Evolutionary conservation across 495 filamentous ascomycete species (phyloP).

Genomic region (Penicillium nucicola): DNA sequence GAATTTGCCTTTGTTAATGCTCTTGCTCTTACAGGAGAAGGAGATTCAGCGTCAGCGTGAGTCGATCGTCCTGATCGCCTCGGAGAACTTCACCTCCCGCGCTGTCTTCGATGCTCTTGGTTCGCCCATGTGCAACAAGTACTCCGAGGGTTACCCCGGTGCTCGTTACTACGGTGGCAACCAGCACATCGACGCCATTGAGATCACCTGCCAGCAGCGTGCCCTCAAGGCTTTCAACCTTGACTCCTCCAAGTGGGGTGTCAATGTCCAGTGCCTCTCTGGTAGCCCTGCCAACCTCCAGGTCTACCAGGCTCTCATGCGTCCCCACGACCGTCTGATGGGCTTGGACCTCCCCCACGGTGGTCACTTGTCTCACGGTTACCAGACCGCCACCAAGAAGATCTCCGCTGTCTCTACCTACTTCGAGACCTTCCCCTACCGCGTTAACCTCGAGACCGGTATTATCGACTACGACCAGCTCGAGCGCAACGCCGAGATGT

Average conservation of each 20-base stretch:
- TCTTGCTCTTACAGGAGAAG: conserved; percentile 57
- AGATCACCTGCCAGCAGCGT: conserved; percentile 93
- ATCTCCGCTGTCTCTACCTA: conserved; percentile 93
- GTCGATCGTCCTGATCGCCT: conserved; percentile 97
- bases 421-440: conserved; percentile 94
- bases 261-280: conserved; percentile 95
- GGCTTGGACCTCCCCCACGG: conserved; percentile 96
- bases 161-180: conserved; percentile 99
- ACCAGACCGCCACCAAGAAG: conserved; percentile 90
- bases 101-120: conserved; percentile 94
- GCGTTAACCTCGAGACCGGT: conserved; percentile 84
- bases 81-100: conserved; percentile 98
- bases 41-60: conserved; percentile 97
- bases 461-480: conserved; percentile 96
- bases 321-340: conserved; percentile 94
- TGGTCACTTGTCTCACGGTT: conserved; percentile 96
- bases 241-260: conserved; percentile 88
- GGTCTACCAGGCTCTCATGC: conserved; percentile 99
- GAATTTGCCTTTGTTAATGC: conserved; percentile 5
- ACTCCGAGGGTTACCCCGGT: conserved; percentile 97
- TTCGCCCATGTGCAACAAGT: conserved; percentile 99
- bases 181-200: conserved; percentile 95
- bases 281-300: conserved; percentile 92
- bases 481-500: conserved; percentile 88
- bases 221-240: conserved; percentile 90